Evolutionary conservation across 2,329 filamentous ascomycete species (phyloP), one percentile per base, ranked within the genome.

Genomic region (Pseudogymnoascus sp.): DNA sequence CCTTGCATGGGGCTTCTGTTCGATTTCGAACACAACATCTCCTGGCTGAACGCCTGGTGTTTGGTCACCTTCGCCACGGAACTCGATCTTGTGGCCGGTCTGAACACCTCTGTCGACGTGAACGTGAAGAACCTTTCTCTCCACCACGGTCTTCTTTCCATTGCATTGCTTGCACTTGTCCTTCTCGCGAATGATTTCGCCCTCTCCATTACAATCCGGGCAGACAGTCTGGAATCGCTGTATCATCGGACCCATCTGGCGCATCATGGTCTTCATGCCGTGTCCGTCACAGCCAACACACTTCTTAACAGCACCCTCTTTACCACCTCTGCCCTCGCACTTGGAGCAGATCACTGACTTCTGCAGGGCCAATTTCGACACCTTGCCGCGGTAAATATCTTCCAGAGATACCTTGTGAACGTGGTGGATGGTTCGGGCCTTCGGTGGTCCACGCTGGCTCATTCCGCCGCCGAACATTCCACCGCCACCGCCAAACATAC

Each of bases 251-350:
- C 94, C 94, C 92, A 99, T 97, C 79, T 99, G 94, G 74, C 95
- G 89, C 94, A 99, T 97, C 93, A 99, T 97, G 39, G 90, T 97
- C 88, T 97, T 97, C 90, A 97, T 96, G 77, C 94, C 94, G 66
- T 89, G 86, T 67, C 94, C 94, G 71, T 96, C 91, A 76, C 94
- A 99, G 72, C 91, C 89, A 39, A 85, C 73, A 77, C 94, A 99
- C 71, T 89, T 90, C 80, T 92, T 93, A 67, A 97, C 93, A n/a
- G 94, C 90, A 66, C 94, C 94, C 67, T 97, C 93, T 81, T 99
- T 99, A 67, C 94, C 94, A 72, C 94, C 94, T 63, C 92, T 86
- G 65, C 94, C 94, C 63, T 94, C 88, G 75, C 94, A 99, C 78
- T 92, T 92, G 67, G 90, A 81, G 81, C 94, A 99, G 77, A 99